Conservation (phyloP, 139 green algal species). For the Nannochloris sp. region DNA sequence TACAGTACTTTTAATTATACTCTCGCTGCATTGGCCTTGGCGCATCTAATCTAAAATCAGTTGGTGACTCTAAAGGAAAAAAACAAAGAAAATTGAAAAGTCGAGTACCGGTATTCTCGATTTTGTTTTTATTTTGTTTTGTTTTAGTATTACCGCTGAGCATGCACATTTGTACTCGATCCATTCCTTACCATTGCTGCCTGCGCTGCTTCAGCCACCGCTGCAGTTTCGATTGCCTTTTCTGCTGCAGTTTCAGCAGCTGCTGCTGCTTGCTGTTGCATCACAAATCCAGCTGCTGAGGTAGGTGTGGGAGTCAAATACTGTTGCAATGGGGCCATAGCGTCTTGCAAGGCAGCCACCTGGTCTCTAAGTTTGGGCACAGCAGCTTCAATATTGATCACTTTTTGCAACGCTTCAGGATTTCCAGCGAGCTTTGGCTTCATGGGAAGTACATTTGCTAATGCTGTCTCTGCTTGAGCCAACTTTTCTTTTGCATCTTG, state of each 20-base stretch:
- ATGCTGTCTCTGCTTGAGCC: neutral
- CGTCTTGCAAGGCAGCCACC: constrained; percentile 8
- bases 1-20: no score
- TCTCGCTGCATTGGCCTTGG: no score
- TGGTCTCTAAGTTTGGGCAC: constrained; percentile 5
- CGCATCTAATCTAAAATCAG: no score
- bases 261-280: neutral
- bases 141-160: no score
- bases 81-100: no score
- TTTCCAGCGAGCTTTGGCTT: neutral
- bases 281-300: neutral
- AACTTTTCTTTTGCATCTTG: constrained; percentile 15
- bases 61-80: no score
- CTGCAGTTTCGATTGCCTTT: neutral
- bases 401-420: neutral
- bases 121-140: no score
- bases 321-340: constrained; percentile 18
- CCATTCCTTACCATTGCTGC: neutral
- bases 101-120: no score
- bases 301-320: neutral
- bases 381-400: neutral
- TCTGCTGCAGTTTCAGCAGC: neutral
- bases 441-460: constrained; percentile 12
- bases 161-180: no score
- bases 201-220: neutral